Conservation (phyloP, 345 rosid genomes). For the Syzygium oleosum region DNA sequence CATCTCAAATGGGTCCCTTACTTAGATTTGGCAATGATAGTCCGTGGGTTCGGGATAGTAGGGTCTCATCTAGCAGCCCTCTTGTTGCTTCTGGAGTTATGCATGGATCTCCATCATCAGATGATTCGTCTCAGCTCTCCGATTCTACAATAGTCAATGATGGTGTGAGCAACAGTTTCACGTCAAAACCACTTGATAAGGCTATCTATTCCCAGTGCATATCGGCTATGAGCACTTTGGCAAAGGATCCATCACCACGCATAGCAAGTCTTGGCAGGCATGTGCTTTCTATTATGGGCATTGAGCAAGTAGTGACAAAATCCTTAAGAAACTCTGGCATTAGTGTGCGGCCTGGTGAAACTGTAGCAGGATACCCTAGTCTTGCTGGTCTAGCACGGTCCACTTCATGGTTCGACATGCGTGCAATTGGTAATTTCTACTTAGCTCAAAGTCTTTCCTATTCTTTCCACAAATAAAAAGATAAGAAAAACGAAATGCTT, state of each 20-base stretch:
- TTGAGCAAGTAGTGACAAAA: constrained; percentile 77
- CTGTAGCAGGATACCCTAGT: constrained; percentile 39
- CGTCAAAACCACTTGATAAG: constrained; percentile 67
- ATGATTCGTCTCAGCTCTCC: constrained; percentile 89
- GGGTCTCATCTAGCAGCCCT: constrained; percentile 80
- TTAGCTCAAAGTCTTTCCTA: neutral
- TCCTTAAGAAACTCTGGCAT: constrained; percentile 30
- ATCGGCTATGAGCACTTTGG: constrained; percentile 71
- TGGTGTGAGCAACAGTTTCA: constrained; percentile 49
- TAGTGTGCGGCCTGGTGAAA: constrained; percentile 44
- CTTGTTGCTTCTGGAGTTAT: constrained; percentile 62
- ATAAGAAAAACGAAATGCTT: neutral
- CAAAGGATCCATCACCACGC: constrained; percentile 93
- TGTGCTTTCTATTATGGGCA: constrained; percentile 82
- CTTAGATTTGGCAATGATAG: constrained; percentile 62
- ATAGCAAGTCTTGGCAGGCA: constrained; percentile 72
- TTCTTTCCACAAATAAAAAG: neutral
- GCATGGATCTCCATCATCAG: constrained; percentile 94
- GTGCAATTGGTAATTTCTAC: constrained; percentile 41
- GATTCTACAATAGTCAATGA: constrained; percentile 80
- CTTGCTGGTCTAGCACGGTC: constrained; percentile 85
- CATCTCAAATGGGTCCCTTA: constrained; percentile 11
- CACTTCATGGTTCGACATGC: constrained; percentile 96
- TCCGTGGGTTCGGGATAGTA: constrained; percentile 51
- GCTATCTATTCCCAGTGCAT: constrained; percentile 75